Evolutionary conservation across 2,329 filamentous ascomycete genomes (phyloP), one percentile per base, ranked within the genome.

Genomic region (Colletotrichum sp.): DNA sequence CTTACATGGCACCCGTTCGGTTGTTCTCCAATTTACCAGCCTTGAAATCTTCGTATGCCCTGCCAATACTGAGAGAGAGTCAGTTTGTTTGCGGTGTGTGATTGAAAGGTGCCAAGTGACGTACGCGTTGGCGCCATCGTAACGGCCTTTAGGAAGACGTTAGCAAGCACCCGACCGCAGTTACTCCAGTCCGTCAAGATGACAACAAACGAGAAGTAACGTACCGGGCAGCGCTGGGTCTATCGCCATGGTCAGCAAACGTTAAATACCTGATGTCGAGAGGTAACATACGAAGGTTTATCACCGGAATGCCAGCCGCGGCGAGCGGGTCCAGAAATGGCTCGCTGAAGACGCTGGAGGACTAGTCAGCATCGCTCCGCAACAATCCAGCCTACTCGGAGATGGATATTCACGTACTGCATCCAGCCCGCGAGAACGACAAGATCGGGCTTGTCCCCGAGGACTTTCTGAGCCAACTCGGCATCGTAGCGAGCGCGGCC

Each of bases 341-440:
- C n/a, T 61, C 30, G 7, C 58, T 61, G 58, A 61, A 61, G 30
- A 61, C 58, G 30, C 58, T 61, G 10, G 7, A 34, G 58, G 28
- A 13, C 32, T n/a, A 21, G 18, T 61, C n/a, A 48, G 43, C 43
- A 48, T 48, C 43, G 10, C 43, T 21, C 43, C n/a, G 9, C n/a
- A 21, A 48, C 18, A 48, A n/a, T 21, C 21, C 43, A 48, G n/a
- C 43, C 43, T 48, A 5, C 43, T 13, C 43, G 10, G 43, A 48
- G n/a, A 21, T 21, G 10, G 5, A 5, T 48, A 13, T 21, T 48
- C 18, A 34, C 58, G n/a, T 34, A 61, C 58, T 61, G 58, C 58
- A 61, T 97, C 90, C 94, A 97, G 4, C 96, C 95, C 5, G 94
- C 93, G 78, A 96, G 94, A 10, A 97, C 93, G 64, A 98, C 91